Evolutionary conservation across 768 basidiomycete genomes (phyloP).

Genomic region (Lactarius hengduanensis): DNA sequence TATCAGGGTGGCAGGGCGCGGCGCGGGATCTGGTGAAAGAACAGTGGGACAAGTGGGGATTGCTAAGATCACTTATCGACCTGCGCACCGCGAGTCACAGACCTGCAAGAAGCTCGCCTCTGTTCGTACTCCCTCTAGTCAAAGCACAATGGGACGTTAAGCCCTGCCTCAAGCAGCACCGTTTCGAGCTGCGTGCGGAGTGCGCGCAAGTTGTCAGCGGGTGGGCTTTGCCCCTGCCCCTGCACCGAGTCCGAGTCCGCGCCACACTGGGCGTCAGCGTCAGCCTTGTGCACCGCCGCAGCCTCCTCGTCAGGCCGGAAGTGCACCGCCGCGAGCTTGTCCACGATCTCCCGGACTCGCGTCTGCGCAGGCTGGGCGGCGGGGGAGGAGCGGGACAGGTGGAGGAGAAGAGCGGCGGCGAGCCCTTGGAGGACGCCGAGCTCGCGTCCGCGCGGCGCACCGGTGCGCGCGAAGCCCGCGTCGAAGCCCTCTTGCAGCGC

Average conservation of each 20-base stretch:
- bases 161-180: conserved; percentile 6
- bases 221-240: not conserved
- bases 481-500: conserved; percentile 92
- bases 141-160: conserved; percentile 6
- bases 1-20: not conserved
- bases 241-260: not conserved
- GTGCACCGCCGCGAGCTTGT: conserved; percentile 55
- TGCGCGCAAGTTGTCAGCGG: conserved; percentile 11
- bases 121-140: not conserved
- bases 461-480: conserved; percentile 68
- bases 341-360: conserved; percentile 50
- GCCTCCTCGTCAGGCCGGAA: conserved; percentile 73
- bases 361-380: not conserved
- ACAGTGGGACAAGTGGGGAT: not conserved
- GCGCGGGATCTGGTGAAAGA: not conserved
- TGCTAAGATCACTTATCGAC: too few relatives aligned
- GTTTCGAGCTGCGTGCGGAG: conserved; percentile 15
- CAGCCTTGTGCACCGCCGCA: conserved; percentile 28
- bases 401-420: conserved; percentile 39
- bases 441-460: conserved; percentile 72
- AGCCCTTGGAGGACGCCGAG: conserved; percentile 76
- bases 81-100: not conserved
- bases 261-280: too few relatives aligned
- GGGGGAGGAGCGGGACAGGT: conserved; percentile 25
- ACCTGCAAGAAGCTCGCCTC: not conserved